These are phyloP conservation scores for Yamadazyma tumulicola DNA, from an alignment of 805 yeast genomes.

Conservation along the genomic window DNA sequence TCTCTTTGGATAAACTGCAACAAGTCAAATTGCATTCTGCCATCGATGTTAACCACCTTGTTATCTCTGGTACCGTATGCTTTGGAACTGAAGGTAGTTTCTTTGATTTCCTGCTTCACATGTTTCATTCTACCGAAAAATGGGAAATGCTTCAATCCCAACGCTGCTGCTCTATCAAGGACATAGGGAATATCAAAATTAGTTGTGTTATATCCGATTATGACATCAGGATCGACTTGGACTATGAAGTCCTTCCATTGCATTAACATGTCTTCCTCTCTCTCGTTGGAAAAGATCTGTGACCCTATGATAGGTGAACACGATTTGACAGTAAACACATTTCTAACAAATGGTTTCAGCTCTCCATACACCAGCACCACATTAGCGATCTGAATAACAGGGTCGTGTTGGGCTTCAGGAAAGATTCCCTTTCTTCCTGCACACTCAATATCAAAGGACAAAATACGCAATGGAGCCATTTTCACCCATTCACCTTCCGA, in stretches of 20 bases:
- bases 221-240: constrained; percentile 89
- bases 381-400: constrained; percentile 96
- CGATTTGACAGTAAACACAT: constrained; percentile 88
- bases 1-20: constrained; percentile 93
- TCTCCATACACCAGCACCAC: constrained; percentile 86
- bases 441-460: constrained; percentile 97
- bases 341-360: constrained; percentile 83
- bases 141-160: constrained; percentile 67
- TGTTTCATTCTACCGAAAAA: constrained; percentile 75
- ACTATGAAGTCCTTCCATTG: constrained; percentile 85
- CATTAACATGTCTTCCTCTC: constrained; percentile 78
- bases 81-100: constrained; percentile 82
- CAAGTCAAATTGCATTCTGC: constrained; percentile 91
- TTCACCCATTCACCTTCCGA: constrained; percentile 92
- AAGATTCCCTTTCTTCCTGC: constrained; percentile 96
- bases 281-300: constrained; percentile 70
- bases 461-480: constrained; percentile 88
- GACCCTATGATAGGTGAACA: constrained; percentile 95
- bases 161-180: constrained; percentile 78
- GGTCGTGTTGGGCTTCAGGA: constrained; percentile 91
- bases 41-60: constrained; percentile 88
- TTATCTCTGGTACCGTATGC: constrained; percentile 97
- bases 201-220: constrained; percentile 92
- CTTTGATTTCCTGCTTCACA: constrained; percentile 74
- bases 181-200: constrained; percentile 95